Evolutionary conservation across 2,329 filamentous ascomycete genomes (phyloP).

Genomic region (Botrytis paeoniae): DNA sequence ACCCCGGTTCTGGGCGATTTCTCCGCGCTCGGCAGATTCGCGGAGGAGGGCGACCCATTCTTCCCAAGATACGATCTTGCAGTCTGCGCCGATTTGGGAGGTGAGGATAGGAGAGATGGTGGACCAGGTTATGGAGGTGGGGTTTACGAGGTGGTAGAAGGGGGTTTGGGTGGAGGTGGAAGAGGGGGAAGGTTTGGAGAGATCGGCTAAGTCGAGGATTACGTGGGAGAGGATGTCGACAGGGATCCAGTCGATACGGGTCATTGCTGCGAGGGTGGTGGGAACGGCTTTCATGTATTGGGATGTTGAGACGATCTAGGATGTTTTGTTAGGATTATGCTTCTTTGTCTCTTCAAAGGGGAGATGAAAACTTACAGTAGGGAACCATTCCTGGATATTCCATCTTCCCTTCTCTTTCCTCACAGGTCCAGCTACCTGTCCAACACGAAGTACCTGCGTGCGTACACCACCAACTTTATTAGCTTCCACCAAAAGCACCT

Average conservation of each 20-base stretch:
- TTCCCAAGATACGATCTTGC: conserved; percentile 40
- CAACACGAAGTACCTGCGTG: conserved; percentile 45
- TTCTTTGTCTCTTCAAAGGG: not conserved
- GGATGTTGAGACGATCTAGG: conserved; percentile 39
- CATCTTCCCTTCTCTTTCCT: conserved; percentile 45
- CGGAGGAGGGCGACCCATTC: conserved; percentile 48
- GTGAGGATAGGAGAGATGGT: conserved; percentile 30
- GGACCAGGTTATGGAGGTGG: conserved; percentile 29
- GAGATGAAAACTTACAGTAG: conserved; percentile 32
- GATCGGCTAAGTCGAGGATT: conserved; percentile 36
- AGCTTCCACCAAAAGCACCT: conserved; percentile 43
- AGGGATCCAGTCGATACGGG: conserved; percentile 46
- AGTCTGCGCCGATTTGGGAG: conserved; percentile 18
- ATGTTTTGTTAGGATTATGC: not conserved
- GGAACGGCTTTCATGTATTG: conserved; percentile 41
- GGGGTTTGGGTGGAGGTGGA: conserved; percentile 27
- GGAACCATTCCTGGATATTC: conserved; percentile 58
- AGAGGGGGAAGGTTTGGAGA: not conserved
- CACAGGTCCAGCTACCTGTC: conserved; percentile 47
- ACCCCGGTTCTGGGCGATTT: conserved; percentile 47
- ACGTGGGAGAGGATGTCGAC: conserved; percentile 38
- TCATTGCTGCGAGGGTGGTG: conserved; percentile 36
- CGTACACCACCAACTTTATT: conserved; percentile 41
- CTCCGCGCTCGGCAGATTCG: conserved; percentile 39
- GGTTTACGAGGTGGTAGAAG: conserved; percentile 37